Evolutionary conservation across 768 basidiomycete genomes (phyloP).

Genomic region (Tulasnella calospora): DNA sequence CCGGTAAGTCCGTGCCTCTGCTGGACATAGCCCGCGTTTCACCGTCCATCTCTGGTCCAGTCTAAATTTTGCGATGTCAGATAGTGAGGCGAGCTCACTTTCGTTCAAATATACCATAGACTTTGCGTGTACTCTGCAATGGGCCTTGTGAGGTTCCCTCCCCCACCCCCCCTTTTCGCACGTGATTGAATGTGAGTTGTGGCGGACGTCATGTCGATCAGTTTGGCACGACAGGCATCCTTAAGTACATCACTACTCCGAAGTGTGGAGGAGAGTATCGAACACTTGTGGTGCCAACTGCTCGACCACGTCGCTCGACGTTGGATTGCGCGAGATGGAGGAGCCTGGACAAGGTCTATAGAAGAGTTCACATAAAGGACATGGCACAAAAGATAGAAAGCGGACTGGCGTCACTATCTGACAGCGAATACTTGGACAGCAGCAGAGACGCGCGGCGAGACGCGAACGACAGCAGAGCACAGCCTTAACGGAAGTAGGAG

Average conservation of each 20-base stretch:
- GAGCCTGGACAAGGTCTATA: background rate
- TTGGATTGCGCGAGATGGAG: background rate
- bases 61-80: background rate
- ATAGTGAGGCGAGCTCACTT: background rate
- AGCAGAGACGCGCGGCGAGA: conserved; percentile 1
- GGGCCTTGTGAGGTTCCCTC: too few relatives aligned
- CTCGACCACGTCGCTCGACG: background rate
- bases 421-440: conserved; percentile 2
- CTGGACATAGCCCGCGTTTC: background rate
- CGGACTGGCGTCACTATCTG: background rate
- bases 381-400: background rate
- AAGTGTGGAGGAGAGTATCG: too few relatives aligned
- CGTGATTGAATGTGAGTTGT: too few relatives aligned
- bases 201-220: too few relatives aligned
- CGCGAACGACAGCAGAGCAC: background rate
- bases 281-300: too few relatives aligned
- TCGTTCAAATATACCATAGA: background rate
- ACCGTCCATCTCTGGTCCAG: background rate
- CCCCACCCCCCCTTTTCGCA: too few relatives aligned
- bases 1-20: background rate
- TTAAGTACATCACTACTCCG: too few relatives aligned
- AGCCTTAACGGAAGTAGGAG: background rate
- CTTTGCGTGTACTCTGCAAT: too few relatives aligned
- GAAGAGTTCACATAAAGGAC: conserved; percentile 1
- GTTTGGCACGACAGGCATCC: too few relatives aligned